Conservation (phyloP, 108 stramenopile genomes). For the Licmophora abbreviata region DNA sequence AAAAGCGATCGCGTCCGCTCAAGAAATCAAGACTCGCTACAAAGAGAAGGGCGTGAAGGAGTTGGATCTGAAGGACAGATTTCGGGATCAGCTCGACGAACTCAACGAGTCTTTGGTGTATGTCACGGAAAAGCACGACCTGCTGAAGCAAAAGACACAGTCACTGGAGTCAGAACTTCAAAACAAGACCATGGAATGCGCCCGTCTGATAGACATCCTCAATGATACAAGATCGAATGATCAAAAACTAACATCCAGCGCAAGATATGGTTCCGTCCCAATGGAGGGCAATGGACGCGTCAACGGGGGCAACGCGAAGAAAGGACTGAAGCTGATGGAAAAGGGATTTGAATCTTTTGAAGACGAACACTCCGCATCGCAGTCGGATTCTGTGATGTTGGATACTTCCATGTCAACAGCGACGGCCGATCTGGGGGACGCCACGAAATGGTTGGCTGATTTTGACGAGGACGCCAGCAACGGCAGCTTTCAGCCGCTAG, state of each 20-base stretch:
- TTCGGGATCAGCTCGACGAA: constrained; percentile 22
- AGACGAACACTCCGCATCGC: too few relatives aligned
- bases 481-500: not conserved
- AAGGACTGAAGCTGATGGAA: too few relatives aligned
- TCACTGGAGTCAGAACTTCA: constrained; percentile 31
- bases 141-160: constrained; percentile 22
- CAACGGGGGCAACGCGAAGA: too few relatives aligned
- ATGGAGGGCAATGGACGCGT: too few relatives aligned
- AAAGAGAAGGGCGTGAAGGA: constrained; percentile 21
- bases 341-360: too few relatives aligned
- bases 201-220: constrained; percentile 24
- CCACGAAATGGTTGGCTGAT: constrained; percentile 4
- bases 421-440: constrained; percentile 8
- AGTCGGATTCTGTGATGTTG: too few relatives aligned
- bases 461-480: constrained; percentile 11
- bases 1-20: constrained; percentile 42
- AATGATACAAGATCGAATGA: too few relatives aligned
- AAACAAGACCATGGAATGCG: constrained; percentile 30
- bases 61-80: constrained; percentile 8
- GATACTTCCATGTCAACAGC: constrained; percentile 12
- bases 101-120: constrained; percentile 23
- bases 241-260: too few relatives aligned
- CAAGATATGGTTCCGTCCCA: too few relatives aligned
- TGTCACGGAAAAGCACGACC: constrained; percentile 29
- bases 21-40: constrained; percentile 35